phyloP scores from a whole-genome alignment of 768 basidiomycete species.

The Jaapia argillacea region DNA sequence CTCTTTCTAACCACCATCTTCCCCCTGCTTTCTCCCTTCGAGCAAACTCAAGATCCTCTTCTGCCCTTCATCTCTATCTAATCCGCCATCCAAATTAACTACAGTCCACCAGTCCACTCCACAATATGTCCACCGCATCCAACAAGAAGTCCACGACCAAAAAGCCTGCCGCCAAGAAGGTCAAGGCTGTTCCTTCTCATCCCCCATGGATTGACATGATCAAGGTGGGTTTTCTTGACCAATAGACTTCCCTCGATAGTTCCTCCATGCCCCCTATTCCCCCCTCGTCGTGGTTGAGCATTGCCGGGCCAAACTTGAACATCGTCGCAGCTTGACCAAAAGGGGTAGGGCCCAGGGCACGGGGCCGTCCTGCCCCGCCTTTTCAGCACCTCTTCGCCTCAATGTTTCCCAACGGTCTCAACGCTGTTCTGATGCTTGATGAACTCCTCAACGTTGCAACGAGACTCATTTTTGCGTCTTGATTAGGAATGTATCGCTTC shows the following conservation, averaged over 20 bases:
- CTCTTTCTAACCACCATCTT: conserved; percentile 37
- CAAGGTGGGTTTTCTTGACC: conserved; percentile 19
- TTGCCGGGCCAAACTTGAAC: no score
- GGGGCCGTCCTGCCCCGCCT: background rate
- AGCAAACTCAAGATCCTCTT: conserved; percentile 10
- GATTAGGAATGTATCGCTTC: conserved; percentile 75
- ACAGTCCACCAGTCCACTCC: conserved; percentile 23
- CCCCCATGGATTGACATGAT: conserved; percentile 41
- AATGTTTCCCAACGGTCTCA: no score
- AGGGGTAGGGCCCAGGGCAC: background rate
- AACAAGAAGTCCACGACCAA: conserved; percentile 28
- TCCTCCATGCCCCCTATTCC: background rate
- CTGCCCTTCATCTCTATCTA: conserved; percentile 11
- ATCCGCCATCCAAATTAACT: conserved; percentile 11
- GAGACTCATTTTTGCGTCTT: no score
- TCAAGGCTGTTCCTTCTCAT: conserved; percentile 33
- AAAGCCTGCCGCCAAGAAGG: conserved; percentile 37
- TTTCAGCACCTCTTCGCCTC: no score
- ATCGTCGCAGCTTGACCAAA: background rate
- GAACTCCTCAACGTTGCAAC: no score
- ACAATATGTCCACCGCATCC: conserved; percentile 23
- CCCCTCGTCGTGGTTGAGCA: background rate
- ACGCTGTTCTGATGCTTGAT: no score
- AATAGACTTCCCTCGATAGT: background rate
- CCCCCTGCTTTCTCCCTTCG: conserved; percentile 19